phyloP scores from a whole-genome alignment of 2,329 filamentous ascomycete species.

The Boeremia lycopersici region DNA sequence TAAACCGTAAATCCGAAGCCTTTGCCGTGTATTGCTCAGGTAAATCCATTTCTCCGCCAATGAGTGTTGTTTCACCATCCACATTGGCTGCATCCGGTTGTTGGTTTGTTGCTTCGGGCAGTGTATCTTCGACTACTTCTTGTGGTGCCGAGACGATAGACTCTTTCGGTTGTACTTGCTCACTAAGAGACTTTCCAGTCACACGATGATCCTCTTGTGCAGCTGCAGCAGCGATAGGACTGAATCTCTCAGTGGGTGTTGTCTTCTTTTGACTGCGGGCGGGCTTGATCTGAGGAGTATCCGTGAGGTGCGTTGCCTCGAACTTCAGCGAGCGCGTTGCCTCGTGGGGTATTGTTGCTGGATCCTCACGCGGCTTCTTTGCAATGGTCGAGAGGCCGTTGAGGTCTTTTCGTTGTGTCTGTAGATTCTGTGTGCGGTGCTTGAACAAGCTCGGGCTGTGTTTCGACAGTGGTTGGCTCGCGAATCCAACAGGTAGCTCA shows the following conservation, averaged over 20 bases:
- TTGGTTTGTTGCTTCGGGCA: background rate
- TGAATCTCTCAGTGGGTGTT: background rate
- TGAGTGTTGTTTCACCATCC: slow-evolving; percentile 18
- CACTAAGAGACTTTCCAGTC: background rate
- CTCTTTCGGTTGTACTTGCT: background rate
- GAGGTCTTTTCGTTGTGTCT: background rate
- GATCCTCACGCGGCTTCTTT: background rate
- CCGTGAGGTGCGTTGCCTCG: background rate
- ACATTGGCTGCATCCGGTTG: background rate
- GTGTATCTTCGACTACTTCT: slow-evolving; percentile 16
- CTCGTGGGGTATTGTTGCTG: background rate
- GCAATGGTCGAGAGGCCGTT: background rate
- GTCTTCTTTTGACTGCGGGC: background rate
- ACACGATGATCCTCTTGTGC: background rate
- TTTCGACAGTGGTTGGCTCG: slow-evolving; percentile 3
- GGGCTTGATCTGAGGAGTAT: background rate
- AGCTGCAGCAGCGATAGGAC: background rate
- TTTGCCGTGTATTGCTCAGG: background rate
- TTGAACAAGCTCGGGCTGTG: slow-evolving; percentile 10
- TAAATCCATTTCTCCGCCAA: slow-evolving; percentile 2
- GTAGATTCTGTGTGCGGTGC: background rate
- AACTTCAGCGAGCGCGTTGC: background rate
- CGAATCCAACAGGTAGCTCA: background rate
- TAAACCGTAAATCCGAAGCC: slow-evolving; percentile 19
- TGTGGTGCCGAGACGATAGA: slow-evolving; percentile 4